Conservation (phyloP, 1,284 basidiomycete species). For the Leucoagaricus sp. region DNA sequence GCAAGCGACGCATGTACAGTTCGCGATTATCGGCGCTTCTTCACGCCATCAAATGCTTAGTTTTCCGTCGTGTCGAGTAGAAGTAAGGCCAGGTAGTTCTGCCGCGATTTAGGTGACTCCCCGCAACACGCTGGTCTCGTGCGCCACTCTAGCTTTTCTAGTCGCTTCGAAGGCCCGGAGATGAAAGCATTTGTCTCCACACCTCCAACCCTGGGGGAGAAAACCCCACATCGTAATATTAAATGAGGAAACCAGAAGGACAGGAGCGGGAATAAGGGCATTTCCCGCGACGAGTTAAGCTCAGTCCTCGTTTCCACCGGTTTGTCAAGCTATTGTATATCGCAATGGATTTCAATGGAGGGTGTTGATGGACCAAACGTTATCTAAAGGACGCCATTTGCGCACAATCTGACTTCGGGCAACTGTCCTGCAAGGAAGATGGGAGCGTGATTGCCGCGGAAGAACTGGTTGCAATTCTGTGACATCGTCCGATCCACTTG, state of each 20-base stretch:
- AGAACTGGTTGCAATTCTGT: neutral
- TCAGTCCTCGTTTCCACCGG: neutral
- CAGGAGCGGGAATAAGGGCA: neutral
- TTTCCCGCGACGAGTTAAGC: conserved; percentile 9
- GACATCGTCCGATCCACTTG: neutral
- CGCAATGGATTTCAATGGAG: no score
- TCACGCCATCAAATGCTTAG: conserved; percentile 1
- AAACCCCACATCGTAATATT: neutral
- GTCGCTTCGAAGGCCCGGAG: neutral
- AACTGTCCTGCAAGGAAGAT: neutral
- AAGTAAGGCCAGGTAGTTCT: conserved; percentile 3
- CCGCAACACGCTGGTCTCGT: neutral
- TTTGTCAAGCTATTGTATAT: no score
- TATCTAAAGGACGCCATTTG: no score
- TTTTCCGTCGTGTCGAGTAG: conserved; percentile 7
- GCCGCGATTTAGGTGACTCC: conserved; percentile 11
- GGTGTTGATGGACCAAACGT: no score
- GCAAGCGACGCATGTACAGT: neutral
- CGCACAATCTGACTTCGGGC: neutral
- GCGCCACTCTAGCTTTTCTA: conserved; percentile 3
- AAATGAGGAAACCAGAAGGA: neutral
- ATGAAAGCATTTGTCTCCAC: neutral
- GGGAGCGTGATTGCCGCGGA: neutral
- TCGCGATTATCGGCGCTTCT: conserved; percentile 4
- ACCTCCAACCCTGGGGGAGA: neutral